phyloP scores from a whole-genome alignment of 768 basidiomycete genomes.

The Royoungia palumana region DNA sequence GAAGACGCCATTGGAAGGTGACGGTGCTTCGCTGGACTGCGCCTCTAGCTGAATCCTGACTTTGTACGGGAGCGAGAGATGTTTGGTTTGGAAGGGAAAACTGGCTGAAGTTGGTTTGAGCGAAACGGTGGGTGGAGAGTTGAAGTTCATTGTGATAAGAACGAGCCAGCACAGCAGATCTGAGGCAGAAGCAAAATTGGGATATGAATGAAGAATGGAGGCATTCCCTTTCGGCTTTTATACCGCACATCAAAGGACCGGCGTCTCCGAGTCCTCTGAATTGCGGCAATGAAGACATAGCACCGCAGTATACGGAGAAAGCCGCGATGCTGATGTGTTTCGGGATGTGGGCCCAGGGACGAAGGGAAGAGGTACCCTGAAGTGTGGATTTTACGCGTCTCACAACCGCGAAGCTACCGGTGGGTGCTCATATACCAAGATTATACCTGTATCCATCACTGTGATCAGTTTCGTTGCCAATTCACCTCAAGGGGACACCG shows the following conservation, averaged over 20 bases:
- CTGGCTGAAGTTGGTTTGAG: conserved; percentile 35
- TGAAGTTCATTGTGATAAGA: conserved; percentile 21
- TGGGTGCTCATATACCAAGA: conserved; percentile 6
- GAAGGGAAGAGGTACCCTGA: conserved; percentile 18
- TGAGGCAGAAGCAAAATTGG: background rate
- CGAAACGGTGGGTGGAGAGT: conserved; percentile 29
- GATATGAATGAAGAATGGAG: background rate
- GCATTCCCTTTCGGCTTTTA: conserved; percentile 15
- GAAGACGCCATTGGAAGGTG: conserved; percentile 42
- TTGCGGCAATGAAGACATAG: conserved; percentile 2
- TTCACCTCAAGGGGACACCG: conserved; percentile 2
- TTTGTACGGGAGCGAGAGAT: conserved; percentile 31
- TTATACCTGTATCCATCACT: conserved; percentile 3
- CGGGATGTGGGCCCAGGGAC: conserved; percentile 17
- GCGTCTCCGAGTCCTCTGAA: conserved; percentile 2
- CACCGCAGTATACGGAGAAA: conserved; percentile 12
- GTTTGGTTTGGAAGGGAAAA: conserved; percentile 39
- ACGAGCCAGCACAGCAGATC: background rate
- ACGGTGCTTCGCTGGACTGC: conserved; percentile 26
- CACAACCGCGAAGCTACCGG: conserved; percentile 12
- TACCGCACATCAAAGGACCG: conserved; percentile 12
- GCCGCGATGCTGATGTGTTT: conserved; percentile 9
- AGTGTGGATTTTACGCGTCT: conserved; percentile 9
- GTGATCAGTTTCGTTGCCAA: background rate
- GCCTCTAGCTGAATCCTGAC: conserved; percentile 33